Base-by-base conservation (phyloP, 2,329 filamentous ascomycete species). In the Diaporthe destruens region DNA sequence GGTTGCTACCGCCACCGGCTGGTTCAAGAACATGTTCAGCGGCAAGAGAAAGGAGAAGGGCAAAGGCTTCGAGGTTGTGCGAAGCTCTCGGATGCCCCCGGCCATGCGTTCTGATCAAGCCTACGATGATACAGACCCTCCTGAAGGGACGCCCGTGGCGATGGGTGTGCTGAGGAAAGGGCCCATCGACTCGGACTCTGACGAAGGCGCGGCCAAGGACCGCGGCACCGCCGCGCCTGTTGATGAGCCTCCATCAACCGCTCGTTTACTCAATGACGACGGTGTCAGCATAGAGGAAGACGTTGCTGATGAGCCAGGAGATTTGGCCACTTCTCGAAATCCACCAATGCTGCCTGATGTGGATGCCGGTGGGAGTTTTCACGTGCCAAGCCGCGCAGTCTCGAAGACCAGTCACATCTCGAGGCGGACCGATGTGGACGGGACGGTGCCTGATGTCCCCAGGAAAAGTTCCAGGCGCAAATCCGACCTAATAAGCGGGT, bases 31-130 rank as follows among this genome's bases (percentile, higher is more conserved):
- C 68, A 80, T 98, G 7, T 89, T 98, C 72, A 92, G 91, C 16
- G 93, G 92, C 20, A 97, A 97, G 83, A 94, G 91, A 8, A 98
- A 98, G 80, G 96, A 98, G 76, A 97, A 97, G 82, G 92, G 92
- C 76, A 98, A 98, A 82, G 96, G 96, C 0, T 99, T 99, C 77
- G 96, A 98, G 81, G 96, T 99, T 6, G 96, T 99, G 20, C 87
- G 96, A 78, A 98, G 95, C 80, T 90, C 94, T 9, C 90, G 95
- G 71, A 95, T 96, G 85, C 95, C 95, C 2, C 92, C 93, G 8
- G 91, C 92, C 72, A 93, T 94, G 85, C 88, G 87, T 75, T 83
- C 84, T 76, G 85, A 81, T 78, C 87, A 82, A 36, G 86, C 89
- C 39, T 87, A 90, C 72, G 90, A 89, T 53, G 86, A 92, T 72